These are phyloP conservation scores for Skeletonema menzelii DNA, from an alignment of 108 stramenopile species.

Conservation along the genomic window DNA sequence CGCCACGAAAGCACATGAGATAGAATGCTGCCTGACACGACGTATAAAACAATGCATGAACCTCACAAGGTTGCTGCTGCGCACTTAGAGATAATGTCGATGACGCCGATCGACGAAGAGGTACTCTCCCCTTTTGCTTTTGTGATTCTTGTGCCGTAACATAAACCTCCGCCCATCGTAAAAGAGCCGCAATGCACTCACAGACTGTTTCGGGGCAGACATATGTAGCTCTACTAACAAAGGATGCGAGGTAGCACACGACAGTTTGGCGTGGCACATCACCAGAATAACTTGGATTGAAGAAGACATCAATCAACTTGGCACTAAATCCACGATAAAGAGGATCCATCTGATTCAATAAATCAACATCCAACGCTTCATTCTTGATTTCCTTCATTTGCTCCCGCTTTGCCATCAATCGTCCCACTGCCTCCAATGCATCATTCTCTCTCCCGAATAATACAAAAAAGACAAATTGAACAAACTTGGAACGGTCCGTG, in stretches of 20 bases:
- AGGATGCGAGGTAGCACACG: constrained; percentile 95
- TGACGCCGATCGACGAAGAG: constrained; percentile 7
- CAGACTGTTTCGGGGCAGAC: constrained; percentile 81
- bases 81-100: constrained; percentile 41
- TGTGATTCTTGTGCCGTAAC: constrained; percentile 45
- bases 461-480: constrained; percentile 91
- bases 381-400: constrained; percentile 19
- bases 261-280: constrained; percentile 76
- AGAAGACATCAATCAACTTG: constrained; percentile 69
- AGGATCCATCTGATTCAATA: constrained; percentile 31
- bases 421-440: constrained; percentile 33
- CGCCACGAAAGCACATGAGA: constrained; percentile 96
- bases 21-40: constrained; percentile 97
- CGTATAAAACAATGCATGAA: constrained; percentile 92
- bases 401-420: constrained; percentile 36
- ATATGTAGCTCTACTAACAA: constrained; percentile 87
- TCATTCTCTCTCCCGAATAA: constrained; percentile 80
- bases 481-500: constrained; percentile 96
- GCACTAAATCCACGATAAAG: constrained; percentile 78
- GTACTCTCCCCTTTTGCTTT: neutral
- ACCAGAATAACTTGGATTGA: constrained; percentile 72
- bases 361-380: constrained; percentile 4
- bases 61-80: constrained; percentile 57
- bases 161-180: constrained; percentile 89
- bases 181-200: constrained; percentile 72